A percentile compares a stretch with the other conserved stretches of the same genome.
Evolutionary conservation across 2,329 filamentous ascomycete species (phyloP).

Genomic region (Nigrospora osmanthi): DNA sequence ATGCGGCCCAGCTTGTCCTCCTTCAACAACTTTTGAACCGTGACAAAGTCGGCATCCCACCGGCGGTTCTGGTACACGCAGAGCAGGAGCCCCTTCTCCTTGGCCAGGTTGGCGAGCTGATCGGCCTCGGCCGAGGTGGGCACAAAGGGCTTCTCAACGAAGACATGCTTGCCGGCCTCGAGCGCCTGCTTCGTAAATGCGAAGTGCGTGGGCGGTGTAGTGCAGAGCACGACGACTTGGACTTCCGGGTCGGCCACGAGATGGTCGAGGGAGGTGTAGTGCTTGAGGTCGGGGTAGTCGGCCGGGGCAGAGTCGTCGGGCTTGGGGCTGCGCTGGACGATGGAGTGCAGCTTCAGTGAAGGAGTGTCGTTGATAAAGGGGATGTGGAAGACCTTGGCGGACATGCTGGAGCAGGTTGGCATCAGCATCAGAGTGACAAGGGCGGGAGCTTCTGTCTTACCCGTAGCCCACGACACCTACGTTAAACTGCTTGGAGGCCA

Average conservation of each 20-base stretch:
- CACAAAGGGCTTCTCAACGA: slow-evolving; percentile 80
- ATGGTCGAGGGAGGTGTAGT: slow-evolving; percentile 54
- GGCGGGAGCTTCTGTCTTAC: slow-evolving; percentile 21
- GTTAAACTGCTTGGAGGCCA: slow-evolving; percentile 31
- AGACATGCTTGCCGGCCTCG: slow-evolving; percentile 65
- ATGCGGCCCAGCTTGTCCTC: slow-evolving; percentile 59
- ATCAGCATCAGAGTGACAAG: neutral
- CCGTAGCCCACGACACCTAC: slow-evolving; percentile 45
- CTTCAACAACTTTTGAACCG: slow-evolving; percentile 54
- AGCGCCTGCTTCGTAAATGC: slow-evolving; percentile 56
- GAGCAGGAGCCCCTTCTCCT: slow-evolving; percentile 41
- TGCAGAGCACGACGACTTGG: slow-evolving; percentile 64
- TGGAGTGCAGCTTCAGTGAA: slow-evolving; percentile 60
- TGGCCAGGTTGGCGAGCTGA: slow-evolving; percentile 49
- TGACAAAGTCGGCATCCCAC: slow-evolving; percentile 72
- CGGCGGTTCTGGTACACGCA: slow-evolving; percentile 72
- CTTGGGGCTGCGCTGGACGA: slow-evolving; percentile 67
- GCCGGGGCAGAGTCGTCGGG: slow-evolving; percentile 57
- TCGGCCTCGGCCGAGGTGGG: slow-evolving; percentile 62
- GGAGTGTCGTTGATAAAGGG: slow-evolving; percentile 63
- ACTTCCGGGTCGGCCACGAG: slow-evolving; percentile 59
- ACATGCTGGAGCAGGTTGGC: slow-evolving; percentile 29
- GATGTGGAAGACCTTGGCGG: slow-evolving; percentile 78
- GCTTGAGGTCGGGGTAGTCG: slow-evolving; percentile 58
- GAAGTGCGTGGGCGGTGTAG: slow-evolving; percentile 65